Percentiles rank a stretch among this genome's conserved stretches.
Evolutionary conservation across 2,329 filamentous ascomycete species (phyloP).

Genomic region (Xylaria sp.): DNA sequence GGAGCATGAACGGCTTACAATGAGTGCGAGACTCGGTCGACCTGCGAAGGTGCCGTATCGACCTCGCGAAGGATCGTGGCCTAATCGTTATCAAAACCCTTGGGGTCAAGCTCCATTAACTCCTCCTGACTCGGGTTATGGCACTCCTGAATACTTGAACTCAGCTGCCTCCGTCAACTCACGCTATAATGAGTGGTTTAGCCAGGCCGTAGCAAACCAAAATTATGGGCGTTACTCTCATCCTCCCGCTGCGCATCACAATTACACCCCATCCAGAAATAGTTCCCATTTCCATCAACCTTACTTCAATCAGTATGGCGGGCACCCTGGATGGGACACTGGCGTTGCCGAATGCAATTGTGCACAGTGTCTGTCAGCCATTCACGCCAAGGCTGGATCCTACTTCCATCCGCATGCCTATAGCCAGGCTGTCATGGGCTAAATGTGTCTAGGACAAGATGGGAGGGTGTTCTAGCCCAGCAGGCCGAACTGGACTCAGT

Average conservation of each 20-base stretch:
- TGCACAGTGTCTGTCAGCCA: conserved; percentile 56
- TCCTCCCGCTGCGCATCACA: conserved; percentile 53
- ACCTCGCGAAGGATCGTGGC: conserved; percentile 58
- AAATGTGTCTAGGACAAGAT: conserved; percentile 40
- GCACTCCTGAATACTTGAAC: conserved; percentile 68
- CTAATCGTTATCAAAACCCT: conserved; percentile 53
- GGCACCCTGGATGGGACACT: conserved; percentile 64
- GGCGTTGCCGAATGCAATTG: conserved; percentile 63
- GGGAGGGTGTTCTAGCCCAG: neutral
- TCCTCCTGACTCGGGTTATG: conserved; percentile 70
- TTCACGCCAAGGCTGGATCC: conserved; percentile 56
- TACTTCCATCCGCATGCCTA: conserved; percentile 64
- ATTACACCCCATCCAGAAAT: conserved; percentile 52
- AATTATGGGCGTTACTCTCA: conserved; percentile 56
- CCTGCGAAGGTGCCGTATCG: conserved; percentile 52
- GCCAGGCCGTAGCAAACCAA: conserved; percentile 51
- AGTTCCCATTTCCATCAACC: conserved; percentile 55
- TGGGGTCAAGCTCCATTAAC: conserved; percentile 62
- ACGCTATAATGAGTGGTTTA: conserved; percentile 69
- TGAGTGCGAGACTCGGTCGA: conserved; percentile 54
- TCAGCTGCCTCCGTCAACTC: conserved; percentile 66
- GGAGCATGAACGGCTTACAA: conserved; percentile 62
- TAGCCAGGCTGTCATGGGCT: conserved; percentile 66
- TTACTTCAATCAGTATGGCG: conserved; percentile 61
- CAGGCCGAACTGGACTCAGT: conserved; percentile 10